phyloP scores from a whole-genome alignment of 495 filamentous ascomycete species.

The Penicillium steckii region DNA sequence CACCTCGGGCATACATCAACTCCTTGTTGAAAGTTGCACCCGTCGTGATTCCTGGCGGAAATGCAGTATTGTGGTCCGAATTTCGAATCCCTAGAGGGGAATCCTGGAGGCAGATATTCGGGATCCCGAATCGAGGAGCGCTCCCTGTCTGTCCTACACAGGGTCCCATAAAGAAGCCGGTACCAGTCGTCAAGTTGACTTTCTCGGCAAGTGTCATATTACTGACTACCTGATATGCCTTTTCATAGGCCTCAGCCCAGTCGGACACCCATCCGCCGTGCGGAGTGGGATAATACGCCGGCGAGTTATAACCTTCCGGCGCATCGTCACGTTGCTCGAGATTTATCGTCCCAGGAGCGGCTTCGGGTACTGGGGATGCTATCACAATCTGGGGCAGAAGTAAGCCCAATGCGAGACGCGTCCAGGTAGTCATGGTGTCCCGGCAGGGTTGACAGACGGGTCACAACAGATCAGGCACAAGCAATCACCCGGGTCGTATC shows the following conservation, averaged over 20 bases:
- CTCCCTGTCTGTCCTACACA: slow-evolving; percentile 46
- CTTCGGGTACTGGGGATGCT: slow-evolving; percentile 14
- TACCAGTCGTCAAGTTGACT: slow-evolving; percentile 89
- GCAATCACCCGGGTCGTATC: slow-evolving; percentile 3
- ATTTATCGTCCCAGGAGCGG: background rate
- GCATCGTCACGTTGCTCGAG: slow-evolving; percentile 11
- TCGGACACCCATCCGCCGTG: slow-evolving; percentile 66
- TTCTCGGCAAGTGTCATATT: slow-evolving; percentile 90
- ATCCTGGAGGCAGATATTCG: slow-evolving; percentile 46
- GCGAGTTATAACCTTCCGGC: slow-evolving; percentile 33
- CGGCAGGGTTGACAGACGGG: background rate
- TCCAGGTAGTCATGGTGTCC: slow-evolving; percentile 25
- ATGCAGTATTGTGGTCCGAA: slow-evolving; percentile 58
- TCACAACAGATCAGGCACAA: slow-evolving; percentile 6
- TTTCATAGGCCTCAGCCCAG: slow-evolving; percentile 79
- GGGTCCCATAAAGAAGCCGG: slow-evolving; percentile 44
- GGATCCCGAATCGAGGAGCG: slow-evolving; percentile 39
- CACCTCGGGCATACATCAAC: slow-evolving; percentile 66
- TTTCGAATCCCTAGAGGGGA: slow-evolving; percentile 44
- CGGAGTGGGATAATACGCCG: slow-evolving; percentile 82
- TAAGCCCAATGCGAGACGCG: slow-evolving; percentile 16
- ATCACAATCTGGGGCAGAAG: slow-evolving; percentile 12
- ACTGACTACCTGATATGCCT: slow-evolving; percentile 75
- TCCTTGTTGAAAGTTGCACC: slow-evolving; percentile 58
- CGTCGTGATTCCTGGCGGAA: slow-evolving; percentile 54